These are phyloP conservation scores for Lipomyces lipofer DNA, from an alignment of 805 yeast species.

Conservation along the genomic window DNA sequence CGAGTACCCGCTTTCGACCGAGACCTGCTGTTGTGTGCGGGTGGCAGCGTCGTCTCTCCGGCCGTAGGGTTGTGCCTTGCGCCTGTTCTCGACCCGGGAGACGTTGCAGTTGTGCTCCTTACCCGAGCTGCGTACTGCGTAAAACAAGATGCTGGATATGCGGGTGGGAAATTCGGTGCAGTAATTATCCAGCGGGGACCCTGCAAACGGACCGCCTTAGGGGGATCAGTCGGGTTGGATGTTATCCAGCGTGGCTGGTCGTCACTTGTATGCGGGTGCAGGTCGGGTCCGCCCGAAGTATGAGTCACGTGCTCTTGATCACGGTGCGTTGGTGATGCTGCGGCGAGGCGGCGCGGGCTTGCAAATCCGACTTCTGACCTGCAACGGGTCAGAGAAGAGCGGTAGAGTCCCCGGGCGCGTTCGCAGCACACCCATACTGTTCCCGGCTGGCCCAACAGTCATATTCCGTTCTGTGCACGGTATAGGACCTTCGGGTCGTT, in stretches of 20 bases:
- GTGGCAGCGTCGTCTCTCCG: constrained; percentile 1
- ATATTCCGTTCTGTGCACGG: too few species aligned
- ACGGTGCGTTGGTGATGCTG: background rate
- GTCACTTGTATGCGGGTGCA: background rate
- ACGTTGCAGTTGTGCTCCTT: background rate
- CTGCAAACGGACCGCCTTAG: background rate
- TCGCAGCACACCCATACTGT: too few species aligned
- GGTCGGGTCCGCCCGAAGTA: too few species aligned
- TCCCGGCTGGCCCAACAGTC: too few species aligned
- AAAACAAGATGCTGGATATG: constrained; percentile 16
- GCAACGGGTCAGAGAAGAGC: too few species aligned
- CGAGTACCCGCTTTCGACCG: constrained; percentile 25
- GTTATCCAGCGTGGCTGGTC: background rate
- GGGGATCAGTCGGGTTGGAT: background rate
- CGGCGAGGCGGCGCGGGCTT: too few species aligned
- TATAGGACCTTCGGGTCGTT: too few species aligned
- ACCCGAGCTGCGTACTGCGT: constrained; percentile 2
- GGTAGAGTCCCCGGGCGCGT: too few species aligned
- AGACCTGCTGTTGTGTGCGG: background rate
- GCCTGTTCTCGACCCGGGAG: background rate
- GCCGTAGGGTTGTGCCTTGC: background rate
- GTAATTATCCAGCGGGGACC: constrained; percentile 7
- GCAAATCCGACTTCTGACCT: too few species aligned
- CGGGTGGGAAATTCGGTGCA: constrained; percentile 34
- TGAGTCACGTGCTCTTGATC: too few species aligned